Evolutionary conservation across 2,329 filamentous ascomycete species (phyloP).

Genomic region (Ophiostoma piceae): DNA sequence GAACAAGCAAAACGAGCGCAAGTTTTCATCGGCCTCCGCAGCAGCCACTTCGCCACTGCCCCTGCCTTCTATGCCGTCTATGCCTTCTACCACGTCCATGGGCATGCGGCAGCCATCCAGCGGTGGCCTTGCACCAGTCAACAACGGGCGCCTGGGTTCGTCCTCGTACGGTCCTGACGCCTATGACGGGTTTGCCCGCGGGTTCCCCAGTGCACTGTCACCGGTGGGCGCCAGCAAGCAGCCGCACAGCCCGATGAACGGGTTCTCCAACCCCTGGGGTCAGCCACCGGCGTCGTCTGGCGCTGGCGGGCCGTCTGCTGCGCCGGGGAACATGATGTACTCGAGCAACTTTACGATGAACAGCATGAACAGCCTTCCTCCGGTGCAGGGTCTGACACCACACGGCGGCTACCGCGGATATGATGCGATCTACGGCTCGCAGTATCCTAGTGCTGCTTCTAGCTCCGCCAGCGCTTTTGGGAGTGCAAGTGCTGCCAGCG

Average conservation of each 20-base stretch:
- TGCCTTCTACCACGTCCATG: background rate
- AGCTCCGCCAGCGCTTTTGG: background rate
- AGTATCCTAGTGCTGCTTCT: background rate
- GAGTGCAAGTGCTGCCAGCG: background rate
- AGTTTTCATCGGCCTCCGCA: background rate
- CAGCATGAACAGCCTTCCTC: constrained; percentile 30
- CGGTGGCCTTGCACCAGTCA: background rate
- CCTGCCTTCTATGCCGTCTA: background rate
- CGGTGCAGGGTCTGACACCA: constrained; percentile 32
- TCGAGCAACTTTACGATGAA: constrained; percentile 31
- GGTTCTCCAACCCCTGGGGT: constrained; percentile 19
- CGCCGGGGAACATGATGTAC: constrained; percentile 26
- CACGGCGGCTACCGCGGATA: constrained; percentile 12
- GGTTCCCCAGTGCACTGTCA: constrained; percentile 26
- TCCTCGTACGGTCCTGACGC: constrained; percentile 19
- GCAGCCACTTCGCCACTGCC: background rate
- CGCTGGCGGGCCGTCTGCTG: constrained; percentile 12
- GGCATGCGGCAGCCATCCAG: background rate
- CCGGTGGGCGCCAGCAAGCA: constrained; percentile 22
- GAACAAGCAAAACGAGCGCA: constrained; percentile 20
- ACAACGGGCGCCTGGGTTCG: background rate
- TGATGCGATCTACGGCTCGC: background rate
- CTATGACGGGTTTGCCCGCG: constrained; percentile 21
- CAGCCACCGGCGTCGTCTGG: constrained; percentile 3
- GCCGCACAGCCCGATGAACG: background rate